phyloP scores from a whole-genome alignment of 2,329 filamentous ascomycete species.

The Corynespora cassiicola region DNA sequence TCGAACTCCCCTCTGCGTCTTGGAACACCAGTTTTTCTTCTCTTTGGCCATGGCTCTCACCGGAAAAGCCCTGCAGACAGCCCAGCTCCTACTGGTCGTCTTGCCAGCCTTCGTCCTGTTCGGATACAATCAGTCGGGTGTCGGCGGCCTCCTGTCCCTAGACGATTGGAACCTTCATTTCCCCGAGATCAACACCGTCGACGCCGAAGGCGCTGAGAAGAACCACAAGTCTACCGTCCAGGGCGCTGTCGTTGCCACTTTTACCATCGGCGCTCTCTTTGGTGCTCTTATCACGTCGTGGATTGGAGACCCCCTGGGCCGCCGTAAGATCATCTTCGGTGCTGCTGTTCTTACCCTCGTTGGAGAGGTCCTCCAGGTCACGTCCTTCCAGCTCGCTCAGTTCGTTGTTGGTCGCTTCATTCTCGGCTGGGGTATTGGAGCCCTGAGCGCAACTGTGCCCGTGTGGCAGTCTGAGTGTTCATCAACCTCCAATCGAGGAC shows the following conservation, averaged over 20 bases:
- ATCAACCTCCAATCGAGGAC: conserved; percentile 46
- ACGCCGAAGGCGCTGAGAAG: conserved; percentile 51
- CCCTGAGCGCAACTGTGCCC: conserved; percentile 52
- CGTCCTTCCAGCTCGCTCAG: conserved; percentile 54
- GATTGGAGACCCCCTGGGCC: conserved; percentile 54
- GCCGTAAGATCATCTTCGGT: conserved; percentile 52
- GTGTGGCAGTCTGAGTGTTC: conserved; percentile 55
- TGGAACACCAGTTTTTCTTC: too few relatives aligned
- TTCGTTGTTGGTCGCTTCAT: conserved; percentile 55
- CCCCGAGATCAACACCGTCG: conserved; percentile 57
- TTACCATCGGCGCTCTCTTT: conserved; percentile 55
- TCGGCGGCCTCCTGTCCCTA: conserved; percentile 55
- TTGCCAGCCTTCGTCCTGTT: conserved; percentile 55
- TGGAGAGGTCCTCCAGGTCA: conserved; percentile 52
- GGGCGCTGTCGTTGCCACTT: conserved; percentile 53
- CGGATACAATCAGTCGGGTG: conserved; percentile 60
- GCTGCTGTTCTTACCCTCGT: conserved; percentile 50
- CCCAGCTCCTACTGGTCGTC: conserved; percentile 47
- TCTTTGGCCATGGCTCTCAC: conserved; percentile 21
- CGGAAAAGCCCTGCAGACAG: conserved; percentile 34
- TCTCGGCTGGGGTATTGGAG: conserved; percentile 52
- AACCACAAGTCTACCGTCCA: conserved; percentile 53
- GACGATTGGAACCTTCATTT: conserved; percentile 52
- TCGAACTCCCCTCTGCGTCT: too few relatives aligned
- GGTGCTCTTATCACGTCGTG: conserved; percentile 54